Percentiles rank a stretch among this genome's conserved stretches.
These are phyloP conservation scores for Apiotrichum siamense DNA, from an alignment of 1,284 basidiomycete species.

Conservation along the genomic window DNA sequence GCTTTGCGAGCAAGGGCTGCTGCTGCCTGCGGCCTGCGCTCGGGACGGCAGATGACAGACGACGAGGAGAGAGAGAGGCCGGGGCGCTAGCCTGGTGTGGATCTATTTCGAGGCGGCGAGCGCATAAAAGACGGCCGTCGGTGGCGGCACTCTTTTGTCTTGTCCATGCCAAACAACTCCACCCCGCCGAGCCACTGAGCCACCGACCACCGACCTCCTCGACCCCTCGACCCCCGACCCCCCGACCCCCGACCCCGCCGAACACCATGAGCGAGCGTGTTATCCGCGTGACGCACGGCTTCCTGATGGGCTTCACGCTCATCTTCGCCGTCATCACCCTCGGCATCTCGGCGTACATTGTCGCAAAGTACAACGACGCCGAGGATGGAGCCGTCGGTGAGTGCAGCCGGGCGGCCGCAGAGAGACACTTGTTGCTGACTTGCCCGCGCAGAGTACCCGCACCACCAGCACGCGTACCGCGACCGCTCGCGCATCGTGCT, in stretches of 20 bases:
- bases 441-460: slow-evolving; percentile 43
- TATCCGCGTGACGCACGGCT: slow-evolving; percentile 34
- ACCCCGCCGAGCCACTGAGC: no score
- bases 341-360: slow-evolving; percentile 33
- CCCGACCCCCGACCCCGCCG: neutral
- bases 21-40: no score
- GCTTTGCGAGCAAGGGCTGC: no score
- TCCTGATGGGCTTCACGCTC: slow-evolving; percentile 35
- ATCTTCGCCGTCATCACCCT: slow-evolving; percentile 40
- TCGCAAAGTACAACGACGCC: slow-evolving; percentile 26
- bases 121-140: no score
- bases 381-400: slow-evolving; percentile 44
- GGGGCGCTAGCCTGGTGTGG: no score
- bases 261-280: slow-evolving; percentile 39
- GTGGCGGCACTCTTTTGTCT: no score
- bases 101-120: no score
- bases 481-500: slow-evolving; percentile 47
- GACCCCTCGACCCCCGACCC: neutral
- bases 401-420: no score
- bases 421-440: no score
- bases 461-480: slow-evolving; percentile 33
- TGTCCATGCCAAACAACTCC: no score
- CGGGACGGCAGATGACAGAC: no score
- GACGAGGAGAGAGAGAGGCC: no score
- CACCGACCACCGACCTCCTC: neutral